Conservation (phyloP, 805 yeast genomes). For the Crinitomyces ghanaensis region DNA sequence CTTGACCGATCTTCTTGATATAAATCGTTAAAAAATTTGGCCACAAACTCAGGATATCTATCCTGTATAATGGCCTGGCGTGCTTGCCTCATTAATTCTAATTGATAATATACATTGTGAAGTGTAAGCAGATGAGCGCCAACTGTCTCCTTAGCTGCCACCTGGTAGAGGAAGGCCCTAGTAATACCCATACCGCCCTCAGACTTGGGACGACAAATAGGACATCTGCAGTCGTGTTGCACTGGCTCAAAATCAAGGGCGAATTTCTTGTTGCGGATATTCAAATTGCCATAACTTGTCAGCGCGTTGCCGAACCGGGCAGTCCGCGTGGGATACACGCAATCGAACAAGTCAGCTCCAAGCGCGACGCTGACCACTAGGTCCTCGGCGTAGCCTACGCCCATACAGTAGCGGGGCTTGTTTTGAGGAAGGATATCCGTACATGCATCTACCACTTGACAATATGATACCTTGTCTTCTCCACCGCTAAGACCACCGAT, state of each 20-base stretch:
- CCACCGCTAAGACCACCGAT: constrained; percentile 39
- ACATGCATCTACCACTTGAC: constrained; percentile 30
- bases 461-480: constrained; percentile 32
- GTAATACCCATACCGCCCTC: constrained; percentile 29
- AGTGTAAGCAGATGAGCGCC: constrained; percentile 34
- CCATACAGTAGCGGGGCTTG: constrained; percentile 37
- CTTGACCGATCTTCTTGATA: constrained; percentile 24
- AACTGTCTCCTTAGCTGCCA: constrained; percentile 32
- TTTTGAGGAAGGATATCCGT: constrained; percentile 31
- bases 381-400: constrained; percentile 38
- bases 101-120: constrained; percentile 34
- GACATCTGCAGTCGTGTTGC: constrained; percentile 32
- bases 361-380: constrained; percentile 35
- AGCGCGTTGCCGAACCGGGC: constrained; percentile 35
- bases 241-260: constrained; percentile 28
- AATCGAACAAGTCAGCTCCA: constrained; percentile 37
- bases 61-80: constrained; percentile 30
- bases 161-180: constrained; percentile 28
- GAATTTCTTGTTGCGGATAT: constrained; percentile 26
- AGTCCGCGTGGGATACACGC: constrained; percentile 36
- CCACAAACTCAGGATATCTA: constrained; percentile 28
- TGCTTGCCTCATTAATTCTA: constrained; percentile 31
- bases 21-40: constrained; percentile 24
- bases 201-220: constrained; percentile 26
- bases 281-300: constrained; percentile 28